Base-by-base conservation (phyloP, 2,329 filamentous ascomycete species). In the Neonectria magnoliae region DNA sequence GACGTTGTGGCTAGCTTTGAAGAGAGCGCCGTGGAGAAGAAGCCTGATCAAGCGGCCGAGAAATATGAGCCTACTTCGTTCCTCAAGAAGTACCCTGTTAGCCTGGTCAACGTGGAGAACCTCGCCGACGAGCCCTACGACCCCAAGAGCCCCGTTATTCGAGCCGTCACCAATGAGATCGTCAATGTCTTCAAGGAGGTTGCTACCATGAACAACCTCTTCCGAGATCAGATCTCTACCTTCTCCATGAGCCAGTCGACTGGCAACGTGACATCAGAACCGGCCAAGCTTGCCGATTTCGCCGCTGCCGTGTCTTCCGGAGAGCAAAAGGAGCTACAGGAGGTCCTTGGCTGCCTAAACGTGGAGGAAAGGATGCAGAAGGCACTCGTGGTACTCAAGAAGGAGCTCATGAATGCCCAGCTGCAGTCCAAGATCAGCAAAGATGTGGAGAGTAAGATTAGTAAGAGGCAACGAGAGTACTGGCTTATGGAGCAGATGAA, bases 401-500 rank as follows among this genome's bases (percentile, higher is more conserved):
- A 98, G 80, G 96, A 99, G 81, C 88, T 98, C 58, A 97, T 98
- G 92, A 99, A 98, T 72, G 96, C 96, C 0, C 93, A 98, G 77
- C 84, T 99, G 31, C 95, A 98, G 78, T 95, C 93, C 62, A 99
- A 98, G 84, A 98, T 99, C 63, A 93, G 92, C 63, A 98, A 98
- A 81, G 96, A 99, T 76, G 97, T 99, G 18, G 96, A 98, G 79
- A 93, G 89, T 76, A 98, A 97, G 81, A 98, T 99, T 58, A 94
- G 94, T 73, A 98, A 99, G 82, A 91, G 95, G 31, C 96, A 99
- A 78, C 90, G 96, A 57, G 96, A 99, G 77, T 99, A 98, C 82
- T 98, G 94, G 93, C 84, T 99, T 51, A 97, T 97, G 93, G 96
- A 99, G 81, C 97, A 99, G 79, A 97, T 99, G 94, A 98, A 98